phyloP scores from a whole-genome alignment of 2,329 filamentous ascomycete species.

The Aspergillus sp. region DNA sequence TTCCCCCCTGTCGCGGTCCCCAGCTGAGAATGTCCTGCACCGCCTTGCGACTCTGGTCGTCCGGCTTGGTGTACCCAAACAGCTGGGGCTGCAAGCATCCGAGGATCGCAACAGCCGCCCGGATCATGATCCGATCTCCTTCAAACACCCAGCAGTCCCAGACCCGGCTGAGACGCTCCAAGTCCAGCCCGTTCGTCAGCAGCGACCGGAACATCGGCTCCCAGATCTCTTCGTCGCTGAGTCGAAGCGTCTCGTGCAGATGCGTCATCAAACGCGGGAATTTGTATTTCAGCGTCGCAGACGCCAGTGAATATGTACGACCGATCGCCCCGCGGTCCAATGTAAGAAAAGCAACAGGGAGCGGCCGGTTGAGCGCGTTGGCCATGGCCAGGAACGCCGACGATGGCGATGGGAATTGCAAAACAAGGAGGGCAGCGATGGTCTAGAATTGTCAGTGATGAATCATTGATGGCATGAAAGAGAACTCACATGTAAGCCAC shows the following conservation, averaged over 20 bases:
- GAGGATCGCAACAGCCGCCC: constrained; percentile 46
- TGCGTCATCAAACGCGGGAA: constrained; percentile 57
- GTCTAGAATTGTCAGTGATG: constrained; percentile 35
- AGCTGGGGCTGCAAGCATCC: constrained; percentile 47
- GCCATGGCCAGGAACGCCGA: constrained; percentile 61
- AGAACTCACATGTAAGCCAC: constrained; percentile 56
- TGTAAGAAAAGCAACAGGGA: constrained; percentile 63
- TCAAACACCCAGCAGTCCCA: constrained; percentile 66
- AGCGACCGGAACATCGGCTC: constrained; percentile 57
- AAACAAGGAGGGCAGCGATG: constrained; percentile 59
- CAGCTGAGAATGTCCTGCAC: constrained; percentile 39
- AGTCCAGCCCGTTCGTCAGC: constrained; percentile 53
- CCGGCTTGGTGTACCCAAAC: constrained; percentile 39
- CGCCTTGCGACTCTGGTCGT: constrained; percentile 39
- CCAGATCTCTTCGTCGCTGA: constrained; percentile 50
- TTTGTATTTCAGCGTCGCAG: constrained; percentile 60
- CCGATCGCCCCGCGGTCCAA: constrained; percentile 57
- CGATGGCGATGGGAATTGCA: constrained; percentile 55
- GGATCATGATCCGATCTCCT: constrained; percentile 54
- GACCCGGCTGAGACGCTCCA: constrained; percentile 57
- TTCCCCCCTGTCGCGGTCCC: constrained; percentile 38
- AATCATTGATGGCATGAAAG: no score
- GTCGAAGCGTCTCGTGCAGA: constrained; percentile 44
- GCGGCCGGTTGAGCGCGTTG: constrained; percentile 62
- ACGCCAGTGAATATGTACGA: constrained; percentile 58